Evolutionary conservation across 306 rosid genomes (phyloP).

Genomic region (Fragaria nilgerrensis): DNA sequence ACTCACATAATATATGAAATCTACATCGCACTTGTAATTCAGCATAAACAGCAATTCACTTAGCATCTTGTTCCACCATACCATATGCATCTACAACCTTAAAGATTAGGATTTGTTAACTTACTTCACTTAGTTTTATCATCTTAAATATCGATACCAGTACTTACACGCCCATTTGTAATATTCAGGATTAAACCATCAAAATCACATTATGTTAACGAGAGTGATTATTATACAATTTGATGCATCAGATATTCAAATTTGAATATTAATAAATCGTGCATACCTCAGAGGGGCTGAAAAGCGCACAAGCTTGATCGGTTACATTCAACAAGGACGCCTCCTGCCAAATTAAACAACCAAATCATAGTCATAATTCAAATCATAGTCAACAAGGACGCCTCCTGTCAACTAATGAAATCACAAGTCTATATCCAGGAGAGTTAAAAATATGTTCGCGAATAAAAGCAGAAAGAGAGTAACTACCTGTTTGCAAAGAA

Average conservation of each 20-base stretch:
- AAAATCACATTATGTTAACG: background rate
- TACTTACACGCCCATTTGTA: background rate
- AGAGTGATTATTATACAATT: background rate
- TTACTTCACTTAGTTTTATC: background rate
- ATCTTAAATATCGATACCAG: background rate
- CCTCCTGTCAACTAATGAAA: slow-evolving; percentile 61
- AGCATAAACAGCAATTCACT: background rate
- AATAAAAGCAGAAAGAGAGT: slow-evolving; percentile 15
- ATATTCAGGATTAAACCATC: background rate
- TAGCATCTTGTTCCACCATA: background rate
- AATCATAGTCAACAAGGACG: slow-evolving; percentile 86
- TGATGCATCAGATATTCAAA: slow-evolving; percentile 1
- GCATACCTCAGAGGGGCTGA: slow-evolving; percentile 71
- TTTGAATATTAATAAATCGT: slow-evolving; percentile 10
- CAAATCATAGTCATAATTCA: slow-evolving; percentile 17
- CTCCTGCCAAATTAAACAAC: slow-evolving; percentile 59
- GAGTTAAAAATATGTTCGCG: background rate
- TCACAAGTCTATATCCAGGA: slow-evolving; percentile 7
- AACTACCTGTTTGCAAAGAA: slow-evolving; percentile 91
- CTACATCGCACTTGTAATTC: background rate
- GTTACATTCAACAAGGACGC: slow-evolving; percentile 85
- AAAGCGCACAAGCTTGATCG: slow-evolving; percentile 77
- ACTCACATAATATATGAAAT: background rate
- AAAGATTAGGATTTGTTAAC: background rate
- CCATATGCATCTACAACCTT: background rate